Conservation (phyloP, 2,329 filamentous ascomycete genomes). For the Aureobasidium vineae region DNA sequence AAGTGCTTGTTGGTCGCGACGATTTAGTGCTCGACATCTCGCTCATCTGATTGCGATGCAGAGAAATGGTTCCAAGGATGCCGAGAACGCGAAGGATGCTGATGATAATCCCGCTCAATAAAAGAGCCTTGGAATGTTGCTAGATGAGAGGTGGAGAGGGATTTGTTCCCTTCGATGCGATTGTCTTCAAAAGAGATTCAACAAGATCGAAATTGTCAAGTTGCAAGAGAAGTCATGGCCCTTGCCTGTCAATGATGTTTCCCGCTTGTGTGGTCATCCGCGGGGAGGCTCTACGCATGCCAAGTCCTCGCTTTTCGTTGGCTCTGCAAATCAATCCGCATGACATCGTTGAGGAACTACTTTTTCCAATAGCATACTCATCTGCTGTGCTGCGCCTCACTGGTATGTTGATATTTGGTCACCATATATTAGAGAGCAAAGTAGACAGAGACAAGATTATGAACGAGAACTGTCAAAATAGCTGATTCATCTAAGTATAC, state of each 20-base stretch:
- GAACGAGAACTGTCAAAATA: neutral
- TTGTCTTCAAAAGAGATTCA: neutral
- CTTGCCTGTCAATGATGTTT: neutral
- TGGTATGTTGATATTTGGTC: neutral
- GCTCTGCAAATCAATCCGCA: slow-evolving; percentile 10
- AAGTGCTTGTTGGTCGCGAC: slow-evolving; percentile 24
- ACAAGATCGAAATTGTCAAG: neutral
- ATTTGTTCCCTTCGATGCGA: neutral
- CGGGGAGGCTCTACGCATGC: slow-evolving; percentile 10
- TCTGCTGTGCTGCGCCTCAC: slow-evolving; percentile 11
- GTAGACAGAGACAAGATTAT: neutral
- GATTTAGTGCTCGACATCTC: slow-evolving; percentile 25
- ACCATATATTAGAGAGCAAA: neutral
- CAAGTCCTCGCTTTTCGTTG: too few relatives aligned
- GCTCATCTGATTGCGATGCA: neutral
- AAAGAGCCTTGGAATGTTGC: slow-evolving; percentile 5
- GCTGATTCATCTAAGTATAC: slow-evolving; percentile 4
- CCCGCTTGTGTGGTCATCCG: neutral
- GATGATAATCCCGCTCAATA: neutral
- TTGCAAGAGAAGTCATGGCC: neutral
- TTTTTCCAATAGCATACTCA: neutral
- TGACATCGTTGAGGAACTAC: slow-evolving; percentile 12
- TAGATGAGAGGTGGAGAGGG: neutral
- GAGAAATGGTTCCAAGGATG: neutral
- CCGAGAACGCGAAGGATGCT: neutral